Conservation (phyloP, 768 basidiomycete species). For the Tylopilus sp. region DNA sequence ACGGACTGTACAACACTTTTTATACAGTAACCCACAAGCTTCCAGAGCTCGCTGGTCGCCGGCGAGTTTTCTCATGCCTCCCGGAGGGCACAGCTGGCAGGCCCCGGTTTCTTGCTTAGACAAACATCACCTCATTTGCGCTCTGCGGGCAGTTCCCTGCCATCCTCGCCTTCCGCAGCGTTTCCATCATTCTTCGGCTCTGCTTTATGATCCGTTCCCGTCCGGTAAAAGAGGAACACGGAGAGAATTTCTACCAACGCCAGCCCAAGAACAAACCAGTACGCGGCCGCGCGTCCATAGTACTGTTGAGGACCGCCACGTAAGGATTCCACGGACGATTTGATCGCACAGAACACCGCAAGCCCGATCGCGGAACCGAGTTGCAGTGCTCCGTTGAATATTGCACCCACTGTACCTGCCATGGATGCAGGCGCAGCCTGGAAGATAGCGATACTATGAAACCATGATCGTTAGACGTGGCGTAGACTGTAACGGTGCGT, state of each 20-base stretch:
- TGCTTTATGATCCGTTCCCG: conserved; percentile 7
- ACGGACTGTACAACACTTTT: too few species aligned
- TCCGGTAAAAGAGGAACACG: conserved; percentile 36
- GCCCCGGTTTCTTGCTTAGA: neutral
- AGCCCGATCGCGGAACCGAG: conserved; percentile 50
- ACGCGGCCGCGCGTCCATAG: conserved; percentile 41
- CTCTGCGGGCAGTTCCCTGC: neutral
- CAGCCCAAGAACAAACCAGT: conserved; percentile 43
- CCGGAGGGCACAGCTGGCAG: too few species aligned
- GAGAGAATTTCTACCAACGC: conserved; percentile 31
- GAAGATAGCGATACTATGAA: conserved; percentile 47
- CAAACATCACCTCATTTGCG: neutral
- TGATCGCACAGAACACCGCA: conserved; percentile 46
- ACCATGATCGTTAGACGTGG: neutral
- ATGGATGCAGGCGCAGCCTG: conserved; percentile 45
- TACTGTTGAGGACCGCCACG: conserved; percentile 33
- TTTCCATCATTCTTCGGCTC: neutral
- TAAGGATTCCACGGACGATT: conserved; percentile 39
- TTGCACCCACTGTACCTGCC: conserved; percentile 52
- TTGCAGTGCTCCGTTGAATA: conserved; percentile 54
- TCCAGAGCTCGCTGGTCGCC: too few species aligned
- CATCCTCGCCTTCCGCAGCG: neutral
- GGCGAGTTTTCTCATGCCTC: too few species aligned
- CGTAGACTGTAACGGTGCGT: neutral
- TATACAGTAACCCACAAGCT: too few species aligned